Percentiles rank a stretch among this genome's conserved stretches.
phyloP scores from a whole-genome alignment of 2,329 filamentous ascomycete species.

The Sporothrix variecibatus region DNA sequence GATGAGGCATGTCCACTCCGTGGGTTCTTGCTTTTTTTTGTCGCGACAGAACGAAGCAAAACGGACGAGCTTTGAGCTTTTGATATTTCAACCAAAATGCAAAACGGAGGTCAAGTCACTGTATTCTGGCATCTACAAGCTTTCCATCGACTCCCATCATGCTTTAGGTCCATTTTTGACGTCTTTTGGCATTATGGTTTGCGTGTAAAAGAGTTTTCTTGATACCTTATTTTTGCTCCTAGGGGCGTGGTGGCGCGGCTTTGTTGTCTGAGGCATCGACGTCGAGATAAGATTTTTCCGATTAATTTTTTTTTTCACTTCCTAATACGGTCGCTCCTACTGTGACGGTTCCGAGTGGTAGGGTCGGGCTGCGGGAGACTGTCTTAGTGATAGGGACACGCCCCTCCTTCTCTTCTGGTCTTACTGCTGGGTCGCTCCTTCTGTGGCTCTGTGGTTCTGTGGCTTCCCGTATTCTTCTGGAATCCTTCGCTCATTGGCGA shows the following conservation, averaged over 20 bases:
- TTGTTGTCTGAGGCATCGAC: constrained; percentile 25
- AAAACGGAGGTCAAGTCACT: neutral
- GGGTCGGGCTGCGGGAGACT: constrained; percentile 1
- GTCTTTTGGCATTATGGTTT: constrained; percentile 2
- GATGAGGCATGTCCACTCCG: constrained; percentile 19
- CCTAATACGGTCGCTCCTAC: neutral
- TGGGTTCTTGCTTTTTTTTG: neutral
- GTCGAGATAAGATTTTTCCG: constrained; percentile 30
- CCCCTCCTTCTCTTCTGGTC: neutral
- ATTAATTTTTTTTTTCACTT: constrained; percentile 2
- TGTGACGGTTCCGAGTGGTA: constrained; percentile 15
- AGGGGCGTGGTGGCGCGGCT: neutral
- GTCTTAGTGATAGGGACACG: constrained; percentile 13
- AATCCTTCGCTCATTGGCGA: constrained; percentile 8
- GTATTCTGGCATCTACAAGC: neutral
- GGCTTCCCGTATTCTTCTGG: neutral
- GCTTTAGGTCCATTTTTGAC: neutral
- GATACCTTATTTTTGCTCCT: constrained; percentile 9
- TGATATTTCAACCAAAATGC: neutral
- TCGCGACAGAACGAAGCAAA: neutral
- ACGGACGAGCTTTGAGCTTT: neutral
- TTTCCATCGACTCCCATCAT: constrained; percentile 8
- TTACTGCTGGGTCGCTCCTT: neutral
- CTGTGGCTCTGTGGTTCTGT: neutral
- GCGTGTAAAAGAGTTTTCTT: neutral